Evolutionary conservation across 2,329 filamentous ascomycete genomes (phyloP).

Genomic region (Neopestalotiopsis clavispora): DNA sequence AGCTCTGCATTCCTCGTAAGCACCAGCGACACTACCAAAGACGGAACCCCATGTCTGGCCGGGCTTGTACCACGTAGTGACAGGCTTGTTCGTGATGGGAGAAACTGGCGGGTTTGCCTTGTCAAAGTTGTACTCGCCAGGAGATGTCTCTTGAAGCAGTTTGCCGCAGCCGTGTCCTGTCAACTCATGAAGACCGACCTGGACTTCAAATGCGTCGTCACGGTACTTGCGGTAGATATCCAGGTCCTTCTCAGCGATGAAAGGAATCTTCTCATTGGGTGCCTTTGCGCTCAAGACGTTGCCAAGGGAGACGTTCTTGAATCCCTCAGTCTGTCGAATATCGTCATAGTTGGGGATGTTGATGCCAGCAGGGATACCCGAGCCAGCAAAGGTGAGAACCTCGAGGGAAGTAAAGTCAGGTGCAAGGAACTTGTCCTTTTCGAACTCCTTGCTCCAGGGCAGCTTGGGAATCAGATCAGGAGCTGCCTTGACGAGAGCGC

Average conservation of each 20-base stretch:
- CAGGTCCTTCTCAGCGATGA: conserved; percentile 81
- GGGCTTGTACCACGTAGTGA: conserved; percentile 90
- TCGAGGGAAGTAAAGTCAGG: conserved; percentile 97
- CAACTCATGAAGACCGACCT: conserved; percentile 93
- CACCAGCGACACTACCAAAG: conserved; percentile 85
- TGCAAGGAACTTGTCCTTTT: conserved; percentile 94
- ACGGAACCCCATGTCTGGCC: conserved; percentile 95
- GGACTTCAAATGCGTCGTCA: conserved; percentile 89
- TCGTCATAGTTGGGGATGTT: conserved; percentile 69
- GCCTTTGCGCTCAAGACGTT: conserved; percentile 93
- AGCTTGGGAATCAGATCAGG: conserved; percentile 85
- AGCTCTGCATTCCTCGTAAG: conserved; percentile 93
- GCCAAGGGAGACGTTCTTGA: conserved; percentile 92
- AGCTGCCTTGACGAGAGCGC: conserved; percentile 80
- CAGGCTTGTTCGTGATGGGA: conserved; percentile 77
- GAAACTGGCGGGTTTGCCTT: conserved; percentile 78
- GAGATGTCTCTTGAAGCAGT: conserved; percentile 84
- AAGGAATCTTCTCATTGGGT: conserved; percentile 89
- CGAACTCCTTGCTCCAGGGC: conserved; percentile 87
- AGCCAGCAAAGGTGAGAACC: conserved; percentile 79
- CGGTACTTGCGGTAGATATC: conserved; percentile 81
- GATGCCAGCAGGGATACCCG: conserved; percentile 66
- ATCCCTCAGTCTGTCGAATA: conserved; percentile 81
- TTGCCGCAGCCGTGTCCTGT: conserved; percentile 90
- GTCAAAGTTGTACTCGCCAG: conserved; percentile 89